Conservation (phyloP, 1,284 basidiomycete species). For the Pyrrhoderma lamaoense region DNA sequence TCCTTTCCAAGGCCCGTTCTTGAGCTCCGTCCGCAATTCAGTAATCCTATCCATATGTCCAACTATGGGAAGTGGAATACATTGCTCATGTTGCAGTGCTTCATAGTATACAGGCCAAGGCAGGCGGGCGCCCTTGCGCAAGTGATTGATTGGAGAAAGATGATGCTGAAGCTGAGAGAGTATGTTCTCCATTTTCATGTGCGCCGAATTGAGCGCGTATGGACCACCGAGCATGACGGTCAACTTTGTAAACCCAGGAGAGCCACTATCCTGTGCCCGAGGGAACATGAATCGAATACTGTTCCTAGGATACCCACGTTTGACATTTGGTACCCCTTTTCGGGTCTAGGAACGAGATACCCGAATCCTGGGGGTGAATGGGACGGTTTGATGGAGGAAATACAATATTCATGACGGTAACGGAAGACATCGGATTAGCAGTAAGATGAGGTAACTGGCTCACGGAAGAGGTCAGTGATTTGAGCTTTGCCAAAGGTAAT, state of each 20-base stretch:
- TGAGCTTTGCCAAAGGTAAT: constrained; percentile 64
- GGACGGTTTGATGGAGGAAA: constrained; percentile 44
- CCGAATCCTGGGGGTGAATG: constrained; percentile 87
- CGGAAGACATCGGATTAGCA: constrained; percentile 54
- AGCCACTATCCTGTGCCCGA: constrained; percentile 55
- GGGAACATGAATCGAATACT: constrained; percentile 77
- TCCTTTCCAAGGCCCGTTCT: constrained; percentile 41
- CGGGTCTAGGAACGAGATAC: constrained; percentile 82
- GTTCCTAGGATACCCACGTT: constrained; percentile 62
- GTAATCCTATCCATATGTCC: constrained; percentile 70
- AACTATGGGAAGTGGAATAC: constrained; percentile 78
- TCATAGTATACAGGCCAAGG: constrained; percentile 54
- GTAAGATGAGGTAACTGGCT: constrained; percentile 40
- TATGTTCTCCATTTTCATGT: constrained; percentile 21
- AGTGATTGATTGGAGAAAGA: constrained; percentile 42
- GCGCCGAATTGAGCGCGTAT: constrained; percentile 38
- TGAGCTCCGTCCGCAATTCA: constrained; percentile 47
- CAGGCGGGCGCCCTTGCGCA: constrained; percentile 30
- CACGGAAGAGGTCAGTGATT: constrained; percentile 39
- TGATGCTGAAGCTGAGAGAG: constrained; percentile 37
- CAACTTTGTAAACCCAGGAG: constrained; percentile 51
- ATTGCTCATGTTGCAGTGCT: constrained; percentile 53
- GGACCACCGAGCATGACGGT: constrained; percentile 93
- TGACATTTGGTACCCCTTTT: constrained; percentile 36
- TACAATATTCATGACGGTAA: constrained; percentile 69